Evolutionary conservation across 2,329 filamentous ascomycete species (phyloP), one percentile per base, ranked within the genome.

Genomic region (Ceratocystis papillata): DNA sequence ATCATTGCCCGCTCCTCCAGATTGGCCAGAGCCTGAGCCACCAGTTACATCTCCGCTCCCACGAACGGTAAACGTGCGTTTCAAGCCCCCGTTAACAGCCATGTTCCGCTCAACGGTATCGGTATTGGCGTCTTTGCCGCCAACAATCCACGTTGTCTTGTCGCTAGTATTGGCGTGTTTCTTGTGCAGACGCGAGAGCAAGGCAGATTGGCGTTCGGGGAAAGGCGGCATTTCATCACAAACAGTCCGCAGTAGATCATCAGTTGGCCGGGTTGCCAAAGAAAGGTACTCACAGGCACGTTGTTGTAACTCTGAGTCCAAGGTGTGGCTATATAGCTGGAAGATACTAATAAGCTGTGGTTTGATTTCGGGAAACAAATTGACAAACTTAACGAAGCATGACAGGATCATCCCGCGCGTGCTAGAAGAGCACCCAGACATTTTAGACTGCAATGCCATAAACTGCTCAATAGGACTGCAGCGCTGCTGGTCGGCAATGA

Each of bases 211-310:
- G 68, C 95, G 82, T 75, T 99, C 92, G 0, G 94, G 95, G 77
- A 97, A 99, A 0, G 94, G 92, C 1, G 94, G 94, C 95, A 99
- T 99, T 75, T 99, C 94, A 71, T 99, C 94, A 75, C 92, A 96
- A 5, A 99, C 87, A 0, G 94, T 97, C 63, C 94, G 85, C 12
- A 99, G 80, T 5, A 99, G 82, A 70, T 97, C 92, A 72, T 99
- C 94, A 0, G 90, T 90, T 0, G 90, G 88, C 74, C 95, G 81
- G 44, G 84, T 92, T 20, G 91, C 90, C 69, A 99, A 80, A 0
- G 88, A 86, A 68, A 96, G 80, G 74, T 97, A 99, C 75, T 99
- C 94, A 77, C 91, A 99, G 15, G 94, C 93, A 76, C 94, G 82
- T 77, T 99, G 94, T 75, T 99, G 94, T 70, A 99, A 80, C 75